A percentile compares a stretch with the other conserved stretches of the same genome.
These are phyloP conservation scores for Austroboletus festivus DNA, from an alignment of 768 basidiomycete genomes.

Conservation along the genomic window DNA sequence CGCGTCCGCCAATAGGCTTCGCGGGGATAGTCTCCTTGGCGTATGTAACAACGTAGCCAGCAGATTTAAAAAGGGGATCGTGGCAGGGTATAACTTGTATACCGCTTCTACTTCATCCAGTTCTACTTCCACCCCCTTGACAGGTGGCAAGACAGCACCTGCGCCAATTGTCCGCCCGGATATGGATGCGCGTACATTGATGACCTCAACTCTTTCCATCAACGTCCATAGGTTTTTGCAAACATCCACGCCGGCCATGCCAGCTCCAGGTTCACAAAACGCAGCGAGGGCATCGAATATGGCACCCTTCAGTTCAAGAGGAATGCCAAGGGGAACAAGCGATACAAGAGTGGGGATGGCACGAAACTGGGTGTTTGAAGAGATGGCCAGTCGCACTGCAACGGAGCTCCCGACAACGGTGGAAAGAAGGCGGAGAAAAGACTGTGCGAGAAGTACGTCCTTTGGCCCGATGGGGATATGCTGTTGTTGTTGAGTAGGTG, in stretches of 20 bases:
- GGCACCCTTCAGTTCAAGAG: constrained; percentile 86
- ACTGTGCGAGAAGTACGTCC: constrained; percentile 74
- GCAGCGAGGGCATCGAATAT: constrained; percentile 77
- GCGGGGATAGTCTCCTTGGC: constrained; percentile 64
- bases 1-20: constrained; percentile 54
- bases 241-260: constrained; percentile 68
- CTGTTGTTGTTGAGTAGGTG: constrained; percentile 38
- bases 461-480: constrained; percentile 54
- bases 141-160: constrained; percentile 43
- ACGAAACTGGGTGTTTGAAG: constrained; percentile 73
- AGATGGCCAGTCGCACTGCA: constrained; percentile 73
- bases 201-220: constrained; percentile 83
- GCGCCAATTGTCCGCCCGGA: constrained; percentile 22
- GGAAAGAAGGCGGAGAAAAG: constrained; percentile 77
- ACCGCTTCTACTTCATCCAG: constrained; percentile 83
- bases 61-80: constrained; percentile 82
- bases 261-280: constrained; percentile 81
- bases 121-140: constrained; percentile 81
- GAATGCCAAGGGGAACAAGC: constrained; percentile 75
- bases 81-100: constrained; percentile 79
- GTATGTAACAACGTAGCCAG: constrained; percentile 83
- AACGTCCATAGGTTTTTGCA: constrained; percentile 79
- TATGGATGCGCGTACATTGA: constrained; percentile 60
- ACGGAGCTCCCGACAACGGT: constrained; percentile 74
- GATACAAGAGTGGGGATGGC: constrained; percentile 78